Evolutionary conservation across 2,329 filamentous ascomycete genomes (phyloP).

Genomic region (Sphaerulina vaccinii): DNA sequence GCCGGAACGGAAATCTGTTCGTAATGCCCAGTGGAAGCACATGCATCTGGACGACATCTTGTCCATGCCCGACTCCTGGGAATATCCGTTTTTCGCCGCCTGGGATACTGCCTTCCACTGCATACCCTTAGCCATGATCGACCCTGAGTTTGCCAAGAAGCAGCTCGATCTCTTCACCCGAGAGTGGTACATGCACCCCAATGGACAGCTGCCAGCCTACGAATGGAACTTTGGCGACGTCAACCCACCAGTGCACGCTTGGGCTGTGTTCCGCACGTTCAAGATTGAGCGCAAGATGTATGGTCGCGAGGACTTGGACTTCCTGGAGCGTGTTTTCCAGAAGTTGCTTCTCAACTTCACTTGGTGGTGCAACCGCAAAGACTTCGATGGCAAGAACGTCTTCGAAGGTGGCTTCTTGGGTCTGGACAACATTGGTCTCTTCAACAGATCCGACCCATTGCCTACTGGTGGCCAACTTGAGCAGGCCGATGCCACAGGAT

Average conservation of each 20-base stretch:
- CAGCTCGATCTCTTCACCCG: conserved; percentile 93
- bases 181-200: conserved; percentile 99
- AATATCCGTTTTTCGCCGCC: conserved; percentile 95
- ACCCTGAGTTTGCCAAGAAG: conserved; percentile 97
- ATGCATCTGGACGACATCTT: conserved; percentile 92
- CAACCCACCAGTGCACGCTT: conserved; percentile 93
- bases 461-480: conserved; percentile 91
- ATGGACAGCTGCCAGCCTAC: conserved; percentile 87
- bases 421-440: conserved; percentile 93
- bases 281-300: conserved; percentile 99
- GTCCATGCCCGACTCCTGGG: conserved; percentile 98
- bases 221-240: conserved; percentile 99
- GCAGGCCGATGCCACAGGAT: conserved; percentile 95
- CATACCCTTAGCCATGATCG: conserved; percentile 93
- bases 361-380: conserved; percentile 99
- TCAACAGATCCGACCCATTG: conserved; percentile 93
- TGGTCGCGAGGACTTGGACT: conserved; percentile 89
- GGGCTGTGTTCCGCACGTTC: conserved; percentile 93
- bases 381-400: conserved; percentile 90
- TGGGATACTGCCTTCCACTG: conserved; percentile 98
- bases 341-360: conserved; percentile 95
- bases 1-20: conserved; percentile 71
- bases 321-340: conserved; percentile 93
- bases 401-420: conserved; percentile 96
- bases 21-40: conserved; percentile 91